A percentile compares a stretch with the other conserved stretches of the same genome.
These are phyloP conservation scores for Glaciozyma antarctica DNA, from an alignment of 768 basidiomycete genomes.

Conservation along the genomic window DNA sequence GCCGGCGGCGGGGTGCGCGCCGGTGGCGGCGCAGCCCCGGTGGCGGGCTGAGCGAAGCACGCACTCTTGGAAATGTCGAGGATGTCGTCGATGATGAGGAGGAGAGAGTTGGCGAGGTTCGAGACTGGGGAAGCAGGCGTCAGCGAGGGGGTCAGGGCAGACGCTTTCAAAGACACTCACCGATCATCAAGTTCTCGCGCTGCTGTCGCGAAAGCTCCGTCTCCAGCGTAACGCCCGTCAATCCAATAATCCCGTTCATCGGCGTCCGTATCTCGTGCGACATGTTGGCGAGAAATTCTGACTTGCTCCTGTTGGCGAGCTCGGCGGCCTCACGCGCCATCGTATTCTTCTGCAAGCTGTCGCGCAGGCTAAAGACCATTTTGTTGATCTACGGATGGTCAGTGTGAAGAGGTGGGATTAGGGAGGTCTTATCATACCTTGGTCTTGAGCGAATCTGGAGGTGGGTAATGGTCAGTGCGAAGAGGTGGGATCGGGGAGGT, in stretches of 20 bases:
- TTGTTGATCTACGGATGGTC: too few relatives aligned
- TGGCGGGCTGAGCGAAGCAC: constrained; percentile 42
- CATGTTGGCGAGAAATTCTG: constrained; percentile 99
- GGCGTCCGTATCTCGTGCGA: constrained; percentile 87
- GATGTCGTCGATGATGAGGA: constrained; percentile 97
- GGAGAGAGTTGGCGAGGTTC: constrained; percentile 78
- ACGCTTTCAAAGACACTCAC: neutral
- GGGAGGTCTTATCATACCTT: too few relatives aligned
- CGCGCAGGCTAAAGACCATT: constrained; percentile 96
- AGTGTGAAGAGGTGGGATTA: too few relatives aligned
- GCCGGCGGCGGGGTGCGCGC: too few relatives aligned
- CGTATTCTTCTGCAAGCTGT: constrained; percentile 97
- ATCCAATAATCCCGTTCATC: constrained; percentile 99
- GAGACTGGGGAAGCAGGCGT: constrained; percentile 49
- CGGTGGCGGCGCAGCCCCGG: too few relatives aligned
- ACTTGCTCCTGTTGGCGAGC: constrained; percentile 91
- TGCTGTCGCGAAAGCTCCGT: constrained; percentile 90
- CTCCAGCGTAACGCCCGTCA: constrained; percentile 96
- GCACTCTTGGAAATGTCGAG: constrained; percentile 98
- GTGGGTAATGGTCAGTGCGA: too few relatives aligned
- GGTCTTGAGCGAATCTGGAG: constrained; percentile 95
- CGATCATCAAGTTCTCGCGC: constrained; percentile 80
- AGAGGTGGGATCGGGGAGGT: too few relatives aligned
- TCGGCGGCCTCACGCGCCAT: constrained; percentile 95
- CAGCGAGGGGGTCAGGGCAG: neutral